These are phyloP conservation scores for Fusarium newnesense DNA, from an alignment of 2,329 filamentous ascomycete genomes.

Conservation along the genomic window DNA sequence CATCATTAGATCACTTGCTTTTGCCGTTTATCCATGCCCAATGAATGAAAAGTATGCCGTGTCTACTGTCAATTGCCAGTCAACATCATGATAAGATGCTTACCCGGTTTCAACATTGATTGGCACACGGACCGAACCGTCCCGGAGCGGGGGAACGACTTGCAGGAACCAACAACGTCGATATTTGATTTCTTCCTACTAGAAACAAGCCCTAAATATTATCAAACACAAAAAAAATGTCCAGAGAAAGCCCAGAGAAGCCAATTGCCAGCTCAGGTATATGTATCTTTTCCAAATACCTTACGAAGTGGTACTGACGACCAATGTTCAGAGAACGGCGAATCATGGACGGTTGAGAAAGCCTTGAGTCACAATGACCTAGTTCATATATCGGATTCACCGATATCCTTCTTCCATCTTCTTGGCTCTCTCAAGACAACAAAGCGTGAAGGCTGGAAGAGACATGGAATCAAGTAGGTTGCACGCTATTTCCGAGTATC, in stretches of 20 bases:
- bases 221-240: not conserved
- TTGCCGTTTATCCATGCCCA: not conserved
- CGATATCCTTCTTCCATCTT: conserved; percentile 91
- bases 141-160: conserved; percentile 16
- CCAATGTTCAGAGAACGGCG: not conserved
- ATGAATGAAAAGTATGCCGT: not conserved
- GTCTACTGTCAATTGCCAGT: not conserved
- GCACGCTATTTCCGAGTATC: not conserved
- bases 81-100: not conserved
- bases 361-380: conserved; percentile 70
- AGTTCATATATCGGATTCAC: conserved; percentile 71
- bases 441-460: conserved; percentile 93
- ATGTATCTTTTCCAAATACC: not conserved
- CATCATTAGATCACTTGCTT: not conserved
- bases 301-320: not conserved
- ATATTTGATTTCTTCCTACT: not conserved
- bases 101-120: not conserved
- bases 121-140: conserved; percentile 13
- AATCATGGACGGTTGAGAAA: conserved; percentile 63
- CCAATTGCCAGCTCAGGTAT: not conserved
- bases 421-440: conserved; percentile 94
- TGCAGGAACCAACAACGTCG: not conserved
- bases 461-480: conserved; percentile 74
- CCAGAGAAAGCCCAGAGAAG: not conserved
- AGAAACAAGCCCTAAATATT: not conserved